phyloP scores from a whole-genome alignment of 2,329 filamentous ascomycete genomes.

The Zymoseptoria brevis region DNA sequence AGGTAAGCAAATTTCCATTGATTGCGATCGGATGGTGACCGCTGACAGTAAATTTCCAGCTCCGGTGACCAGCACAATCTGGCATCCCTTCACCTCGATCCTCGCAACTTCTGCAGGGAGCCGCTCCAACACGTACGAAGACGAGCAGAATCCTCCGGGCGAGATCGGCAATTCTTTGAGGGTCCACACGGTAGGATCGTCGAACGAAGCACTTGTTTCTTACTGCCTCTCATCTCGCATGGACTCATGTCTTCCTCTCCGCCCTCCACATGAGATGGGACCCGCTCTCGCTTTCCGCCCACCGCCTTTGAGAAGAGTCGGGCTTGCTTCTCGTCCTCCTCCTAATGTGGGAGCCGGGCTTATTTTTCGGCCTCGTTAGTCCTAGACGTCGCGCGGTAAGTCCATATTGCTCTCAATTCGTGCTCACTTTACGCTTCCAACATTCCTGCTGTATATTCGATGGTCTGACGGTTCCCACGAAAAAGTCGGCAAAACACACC shows the following conservation, averaged over 20 bases:
- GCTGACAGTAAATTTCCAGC: constrained; percentile 23
- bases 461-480: too few species aligned
- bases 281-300: background rate
- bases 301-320: too few species aligned
- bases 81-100: constrained; percentile 42
- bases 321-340: background rate
- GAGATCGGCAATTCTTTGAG: background rate
- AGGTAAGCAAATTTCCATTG: constrained; percentile 8
- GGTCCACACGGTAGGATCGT: background rate
- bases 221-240: background rate
- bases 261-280: background rate
- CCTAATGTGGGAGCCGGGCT: background rate
- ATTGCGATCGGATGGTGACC: background rate
- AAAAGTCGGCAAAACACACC: too few species aligned
- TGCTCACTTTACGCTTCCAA: too few species aligned
- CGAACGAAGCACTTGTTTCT: background rate
- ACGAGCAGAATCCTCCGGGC: background rate
- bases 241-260: background rate
- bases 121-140: background rate
- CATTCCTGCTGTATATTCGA: too few species aligned
- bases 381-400: background rate
- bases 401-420: background rate
- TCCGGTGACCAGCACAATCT: constrained; percentile 37
- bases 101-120: constrained; percentile 44
- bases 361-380: background rate